phyloP scores from a whole-genome alignment of 768 basidiomycete species.

The Mycena galopus region DNA sequence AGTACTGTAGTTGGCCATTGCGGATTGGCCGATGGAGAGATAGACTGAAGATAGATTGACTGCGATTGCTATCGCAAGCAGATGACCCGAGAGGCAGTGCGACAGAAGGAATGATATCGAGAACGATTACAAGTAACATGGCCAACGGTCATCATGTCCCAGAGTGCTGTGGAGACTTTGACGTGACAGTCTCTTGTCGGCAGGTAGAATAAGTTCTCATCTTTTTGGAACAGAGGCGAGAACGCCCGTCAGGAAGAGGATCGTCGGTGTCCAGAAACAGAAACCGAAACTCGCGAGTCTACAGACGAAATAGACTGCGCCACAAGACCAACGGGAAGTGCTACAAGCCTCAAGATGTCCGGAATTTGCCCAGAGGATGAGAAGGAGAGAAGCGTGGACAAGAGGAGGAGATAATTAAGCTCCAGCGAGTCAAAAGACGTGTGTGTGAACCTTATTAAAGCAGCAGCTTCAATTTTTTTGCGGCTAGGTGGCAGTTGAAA shows the following conservation, averaged over 20 bases:
- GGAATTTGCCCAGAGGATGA: background rate
- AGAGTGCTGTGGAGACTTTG: background rate
- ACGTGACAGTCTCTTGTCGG: background rate
- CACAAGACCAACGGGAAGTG: slow-evolving; percentile 1
- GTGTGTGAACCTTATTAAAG: slow-evolving; percentile 6
- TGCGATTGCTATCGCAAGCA: background rate
- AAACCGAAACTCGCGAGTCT: background rate
- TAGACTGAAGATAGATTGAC: background rate
- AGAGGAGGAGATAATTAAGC: slow-evolving; percentile 23
- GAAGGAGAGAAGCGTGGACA: slow-evolving; percentile 6
- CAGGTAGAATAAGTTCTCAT: background rate
- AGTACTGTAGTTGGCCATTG: too few species aligned
- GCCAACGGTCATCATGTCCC: background rate
- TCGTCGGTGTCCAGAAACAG: background rate
- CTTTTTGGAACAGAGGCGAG: background rate
- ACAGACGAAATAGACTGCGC: background rate
- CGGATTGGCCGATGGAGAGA: background rate
- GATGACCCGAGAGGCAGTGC: background rate
- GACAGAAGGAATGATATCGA: background rate
- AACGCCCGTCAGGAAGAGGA: background rate
- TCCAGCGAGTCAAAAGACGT: slow-evolving; percentile 16
- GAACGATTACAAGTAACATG: background rate
- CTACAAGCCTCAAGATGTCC: background rate
- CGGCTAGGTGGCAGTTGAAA: background rate
- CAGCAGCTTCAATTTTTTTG: slow-evolving; percentile 10